Evolutionary conservation across 139 green algal genomes (phyloP).

Genomic region (Gonium pectorale): DNA sequence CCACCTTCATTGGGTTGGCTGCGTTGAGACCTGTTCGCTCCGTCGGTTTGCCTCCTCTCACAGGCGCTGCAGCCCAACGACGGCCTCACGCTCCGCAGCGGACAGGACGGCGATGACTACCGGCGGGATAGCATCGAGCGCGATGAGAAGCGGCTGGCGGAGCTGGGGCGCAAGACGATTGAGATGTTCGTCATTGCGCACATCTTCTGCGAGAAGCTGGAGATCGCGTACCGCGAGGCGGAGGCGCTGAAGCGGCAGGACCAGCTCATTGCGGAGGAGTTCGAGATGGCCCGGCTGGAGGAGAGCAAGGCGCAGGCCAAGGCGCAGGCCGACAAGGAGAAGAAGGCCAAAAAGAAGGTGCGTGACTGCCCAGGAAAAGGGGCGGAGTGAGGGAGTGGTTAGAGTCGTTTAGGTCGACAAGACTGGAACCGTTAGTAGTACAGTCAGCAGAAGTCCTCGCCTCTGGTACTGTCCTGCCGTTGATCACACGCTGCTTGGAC

Average conservation of each 20-base stretch:
- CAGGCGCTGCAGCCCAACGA: constrained; percentile 57
- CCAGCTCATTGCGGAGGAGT: constrained; percentile 94
- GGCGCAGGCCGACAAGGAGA: constrained; percentile 77
- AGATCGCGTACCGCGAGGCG: constrained; percentile 86
- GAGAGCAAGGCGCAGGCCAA: constrained; percentile 67
- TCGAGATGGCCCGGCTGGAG: constrained; percentile 72
- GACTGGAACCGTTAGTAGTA: too few relatives aligned
- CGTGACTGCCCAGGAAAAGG: too few relatives aligned
- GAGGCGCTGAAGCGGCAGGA: constrained; percentile 91
- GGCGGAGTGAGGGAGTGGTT: too few relatives aligned
- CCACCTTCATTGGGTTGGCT: background rate
- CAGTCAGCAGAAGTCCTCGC: too few relatives aligned
- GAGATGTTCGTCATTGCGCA: constrained; percentile 94
- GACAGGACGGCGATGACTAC: constrained; percentile 72
- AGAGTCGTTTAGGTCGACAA: too few relatives aligned
- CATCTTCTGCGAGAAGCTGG: constrained; percentile 80
- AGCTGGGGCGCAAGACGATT: constrained; percentile 90
- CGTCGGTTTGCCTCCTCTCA: background rate
- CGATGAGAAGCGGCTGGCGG: constrained; percentile 92
- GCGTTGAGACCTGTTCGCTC: background rate
- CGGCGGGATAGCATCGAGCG: constrained; percentile 84
- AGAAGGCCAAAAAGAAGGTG: constrained; percentile 85
- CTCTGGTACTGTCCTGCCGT: too few relatives aligned
- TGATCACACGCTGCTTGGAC: too few relatives aligned
- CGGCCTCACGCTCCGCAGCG: constrained; percentile 60